Evolutionary conservation across 2,329 filamentous ascomycete species (phyloP).

Genomic region (Alternaria gansuensis): DNA sequence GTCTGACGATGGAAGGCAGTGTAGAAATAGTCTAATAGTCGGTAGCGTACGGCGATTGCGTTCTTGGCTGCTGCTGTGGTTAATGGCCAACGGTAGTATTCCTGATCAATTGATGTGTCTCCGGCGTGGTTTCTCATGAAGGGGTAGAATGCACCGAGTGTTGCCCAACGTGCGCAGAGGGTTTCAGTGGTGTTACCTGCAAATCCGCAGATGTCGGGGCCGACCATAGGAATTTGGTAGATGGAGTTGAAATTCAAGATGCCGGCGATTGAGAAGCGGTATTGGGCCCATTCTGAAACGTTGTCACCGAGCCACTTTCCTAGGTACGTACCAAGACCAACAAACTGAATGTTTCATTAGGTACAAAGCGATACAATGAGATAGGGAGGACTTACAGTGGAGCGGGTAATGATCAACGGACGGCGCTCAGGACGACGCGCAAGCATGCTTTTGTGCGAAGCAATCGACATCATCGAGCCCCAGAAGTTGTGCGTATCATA

Average conservation of each 20-base stretch:
- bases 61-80: slow-evolving; percentile 71
- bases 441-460: slow-evolving; percentile 73
- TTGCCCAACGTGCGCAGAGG: slow-evolving; percentile 77
- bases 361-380: background rate
- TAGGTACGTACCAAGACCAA: slow-evolving; percentile 70
- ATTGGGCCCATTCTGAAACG: slow-evolving; percentile 55
- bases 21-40: slow-evolving; percentile 79
- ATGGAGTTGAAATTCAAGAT: slow-evolving; percentile 57
- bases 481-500: slow-evolving; percentile 82
- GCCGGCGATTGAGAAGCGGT: slow-evolving; percentile 52
- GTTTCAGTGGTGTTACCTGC: slow-evolving; percentile 71
- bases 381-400: slow-evolving; percentile 56
- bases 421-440: slow-evolving; percentile 68
- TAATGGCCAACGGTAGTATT: slow-evolving; percentile 61
- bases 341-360: slow-evolving; percentile 58
- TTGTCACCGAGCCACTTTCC: slow-evolving; percentile 69
- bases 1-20: slow-evolving; percentile 71
- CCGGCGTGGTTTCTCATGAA: slow-evolving; percentile 79
- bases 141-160: slow-evolving; percentile 74
- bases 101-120: slow-evolving; percentile 65
- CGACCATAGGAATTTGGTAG: slow-evolving; percentile 59
- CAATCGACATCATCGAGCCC: slow-evolving; percentile 75
- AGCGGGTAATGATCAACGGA: slow-evolving; percentile 77
- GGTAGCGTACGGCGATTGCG: slow-evolving; percentile 75
- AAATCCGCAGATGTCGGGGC: slow-evolving; percentile 77